Percentiles rank a stretch among this genome's conserved stretches.
Evolutionary conservation across 768 basidiomycete species (phyloP).

Genomic region (Russula vinacea): DNA sequence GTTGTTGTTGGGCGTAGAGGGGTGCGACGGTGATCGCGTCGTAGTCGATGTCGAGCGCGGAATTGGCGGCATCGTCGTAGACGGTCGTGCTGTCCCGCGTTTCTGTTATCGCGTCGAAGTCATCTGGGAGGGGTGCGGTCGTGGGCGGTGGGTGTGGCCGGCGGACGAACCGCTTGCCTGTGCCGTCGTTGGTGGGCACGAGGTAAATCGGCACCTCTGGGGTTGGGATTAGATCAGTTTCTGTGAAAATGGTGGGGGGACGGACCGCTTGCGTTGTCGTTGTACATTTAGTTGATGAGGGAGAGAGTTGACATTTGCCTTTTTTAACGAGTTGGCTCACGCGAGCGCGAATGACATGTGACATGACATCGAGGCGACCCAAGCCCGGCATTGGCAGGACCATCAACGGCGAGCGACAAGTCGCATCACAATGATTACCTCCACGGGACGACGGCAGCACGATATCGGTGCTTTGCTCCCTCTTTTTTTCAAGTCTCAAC

Average conservation of each 20-base stretch:
- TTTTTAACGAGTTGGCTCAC: not conserved
- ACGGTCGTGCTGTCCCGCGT: conserved; percentile 28
- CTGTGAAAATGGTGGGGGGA: not conserved
- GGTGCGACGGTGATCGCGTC: conserved; percentile 25
- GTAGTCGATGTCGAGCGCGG: conserved; percentile 28
- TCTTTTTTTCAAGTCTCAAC: too few species aligned
- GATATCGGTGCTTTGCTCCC: too few species aligned
- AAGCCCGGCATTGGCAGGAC: too few species aligned
- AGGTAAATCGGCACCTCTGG: conserved; percentile 34
- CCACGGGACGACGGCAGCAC: too few species aligned
- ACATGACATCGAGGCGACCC: not conserved
- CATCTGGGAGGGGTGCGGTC: conserved; percentile 41
- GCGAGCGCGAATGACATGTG: conserved; percentile 1
- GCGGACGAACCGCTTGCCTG: conserved; percentile 39
- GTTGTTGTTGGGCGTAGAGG: not conserved
- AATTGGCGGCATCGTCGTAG: conserved; percentile 22
- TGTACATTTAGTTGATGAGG: conserved; percentile 21
- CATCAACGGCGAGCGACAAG: too few species aligned
- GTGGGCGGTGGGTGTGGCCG: conserved; percentile 42
- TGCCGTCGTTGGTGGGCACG: too few species aligned
- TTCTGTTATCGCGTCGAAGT: conserved; percentile 41
- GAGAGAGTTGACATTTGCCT: conserved; percentile 4
- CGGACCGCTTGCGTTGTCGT: conserved; percentile 29
- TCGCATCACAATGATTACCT: not conserved
- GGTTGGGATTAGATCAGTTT: not conserved